Conservation (phyloP, 805 yeast genomes). For the Nakazawaea ernobii region DNA sequence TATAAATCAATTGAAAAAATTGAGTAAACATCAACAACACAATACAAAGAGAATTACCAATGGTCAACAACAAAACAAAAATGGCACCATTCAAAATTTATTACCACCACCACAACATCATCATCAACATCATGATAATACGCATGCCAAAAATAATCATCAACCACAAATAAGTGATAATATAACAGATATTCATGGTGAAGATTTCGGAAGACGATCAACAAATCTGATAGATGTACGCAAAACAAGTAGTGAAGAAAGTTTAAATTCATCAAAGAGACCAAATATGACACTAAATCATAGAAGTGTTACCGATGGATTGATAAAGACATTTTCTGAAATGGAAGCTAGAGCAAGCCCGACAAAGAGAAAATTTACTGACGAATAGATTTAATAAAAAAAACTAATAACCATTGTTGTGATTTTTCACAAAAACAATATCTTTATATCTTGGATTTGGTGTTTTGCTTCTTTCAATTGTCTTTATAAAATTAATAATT, state of each 20-base stretch:
- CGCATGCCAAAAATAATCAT: not conserved
- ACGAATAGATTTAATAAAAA: slow-evolving; percentile 1
- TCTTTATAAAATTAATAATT: not conserved
- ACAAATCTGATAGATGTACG: not conserved
- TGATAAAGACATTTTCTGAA: slow-evolving; percentile 1
- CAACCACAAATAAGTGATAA: slow-evolving; percentile 7
- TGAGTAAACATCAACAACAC: slow-evolving; percentile 27
- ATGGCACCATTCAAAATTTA: slow-evolving; percentile 1
- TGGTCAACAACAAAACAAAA: slow-evolving; percentile 20
- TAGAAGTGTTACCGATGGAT: slow-evolving; percentile 7
- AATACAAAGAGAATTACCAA: slow-evolving; percentile 39
- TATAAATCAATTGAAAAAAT: slow-evolving; percentile 54
- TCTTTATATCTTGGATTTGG: not conserved
- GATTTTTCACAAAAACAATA: not conserved
- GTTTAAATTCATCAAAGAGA: slow-evolving; percentile 4
- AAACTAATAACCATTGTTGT: not conserved
- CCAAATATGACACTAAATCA: not conserved
- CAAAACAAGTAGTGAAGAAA: slow-evolving; percentile 8
- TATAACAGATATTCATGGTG: slow-evolving; percentile 10
- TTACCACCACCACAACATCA: not conserved
- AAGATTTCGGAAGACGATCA: slow-evolving; percentile 8
- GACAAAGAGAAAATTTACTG: slow-evolving; percentile 8
- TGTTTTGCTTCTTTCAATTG: not conserved
- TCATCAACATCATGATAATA: not conserved
- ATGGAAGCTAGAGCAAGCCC: not conserved